Percentiles rank a stretch among this genome's conserved stretches.
These are phyloP conservation scores for Fusarium robinianum DNA, from an alignment of 2,329 filamentous ascomycete species.

Conservation along the genomic window DNA sequence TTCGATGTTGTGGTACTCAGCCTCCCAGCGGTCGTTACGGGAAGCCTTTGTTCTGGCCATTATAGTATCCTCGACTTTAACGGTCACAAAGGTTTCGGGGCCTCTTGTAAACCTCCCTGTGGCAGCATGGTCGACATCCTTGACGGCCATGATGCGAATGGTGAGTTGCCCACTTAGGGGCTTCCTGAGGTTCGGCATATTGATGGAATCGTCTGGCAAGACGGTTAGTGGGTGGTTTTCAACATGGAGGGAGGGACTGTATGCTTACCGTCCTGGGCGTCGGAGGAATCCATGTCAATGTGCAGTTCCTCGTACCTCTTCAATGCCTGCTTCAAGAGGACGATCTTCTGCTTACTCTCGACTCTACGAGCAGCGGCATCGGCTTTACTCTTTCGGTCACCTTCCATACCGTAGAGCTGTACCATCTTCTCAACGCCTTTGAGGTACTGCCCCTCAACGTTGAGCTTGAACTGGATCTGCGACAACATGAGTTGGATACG, in stretches of 20 bases:
- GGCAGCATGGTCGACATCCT: slow-evolving; percentile 91
- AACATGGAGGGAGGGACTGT: not conserved
- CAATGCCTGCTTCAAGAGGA: slow-evolving; percentile 90
- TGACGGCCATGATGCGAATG: slow-evolving; percentile 84
- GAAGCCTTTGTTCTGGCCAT: slow-evolving; percentile 86
- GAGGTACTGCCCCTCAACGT: slow-evolving; percentile 98
- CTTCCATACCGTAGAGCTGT: slow-evolving; percentile 94
- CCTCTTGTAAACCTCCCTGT: slow-evolving; percentile 83
- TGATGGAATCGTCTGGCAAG: slow-evolving; percentile 85
- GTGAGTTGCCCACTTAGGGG: slow-evolving; percentile 91
- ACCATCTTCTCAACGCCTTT: slow-evolving; percentile 99
- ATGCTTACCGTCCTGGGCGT: slow-evolving; percentile 76
- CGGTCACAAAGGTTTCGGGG: slow-evolving; percentile 91
- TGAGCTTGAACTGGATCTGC: slow-evolving; percentile 97
- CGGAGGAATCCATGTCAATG: slow-evolving; percentile 83
- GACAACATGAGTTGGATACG: slow-evolving; percentile 99
- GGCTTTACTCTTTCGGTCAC: slow-evolving; percentile 91
- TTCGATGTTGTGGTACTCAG: slow-evolving; percentile 87
- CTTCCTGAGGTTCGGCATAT: slow-evolving; percentile 91
- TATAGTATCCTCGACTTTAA: slow-evolving; percentile 95
- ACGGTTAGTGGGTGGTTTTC: slow-evolving; percentile 22
- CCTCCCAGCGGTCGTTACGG: slow-evolving; percentile 86
- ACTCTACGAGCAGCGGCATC: slow-evolving; percentile 88
- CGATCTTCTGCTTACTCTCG: slow-evolving; percentile 98
- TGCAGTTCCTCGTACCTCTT: slow-evolving; percentile 98